Evolutionary conservation across 106 monocot species (phyloP), one percentile per base, ranked within the genome.

Genomic region (Vanilla planifolia): DNA sequence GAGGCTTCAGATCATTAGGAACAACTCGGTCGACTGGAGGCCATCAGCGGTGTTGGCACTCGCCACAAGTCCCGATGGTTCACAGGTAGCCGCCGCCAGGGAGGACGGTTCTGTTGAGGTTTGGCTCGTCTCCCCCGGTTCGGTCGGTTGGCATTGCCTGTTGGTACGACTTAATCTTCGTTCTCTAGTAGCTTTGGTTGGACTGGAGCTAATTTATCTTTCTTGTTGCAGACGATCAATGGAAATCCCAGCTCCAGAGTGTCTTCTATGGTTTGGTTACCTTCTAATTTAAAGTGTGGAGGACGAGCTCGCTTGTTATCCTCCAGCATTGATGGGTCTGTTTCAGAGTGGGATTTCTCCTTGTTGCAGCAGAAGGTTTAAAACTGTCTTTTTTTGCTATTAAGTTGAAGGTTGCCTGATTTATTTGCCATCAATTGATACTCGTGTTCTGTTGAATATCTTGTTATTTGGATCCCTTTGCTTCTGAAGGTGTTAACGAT

Each of bases 121-220:
- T 29, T 98, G 96, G 96, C 67, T 91, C 43, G 96, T 98, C 1
- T 91, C 91, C 2, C 87, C 96, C 2, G 96, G 96, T 44, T 81
- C 96, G 43, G 96, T 98, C 14, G 88, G 91, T 0, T 98, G 96
- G 96, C 96, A 98, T 61, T 88, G 91, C 63, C 84, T 79, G 57
- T 47, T 98, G 68, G 96, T 98, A 65, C 21, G 63, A 2, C 7
- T 34, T 33, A 8, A 35, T 43, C 20, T 8, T n/a, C 23, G 43
- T 23, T 40, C 1, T 15, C 2, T 8, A 2, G 9, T 57, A 2
- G 34, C 3, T 36, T 57, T 16, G 20, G 8, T 14, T 14, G 17
- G 5, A 2, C 20, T 21, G 2, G 57, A 16, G 3, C 21, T 35
- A 57, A 57, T 57, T 36, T 36, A 8, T 36, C 33, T 20, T 8